phyloP scores from a whole-genome alignment of 352 stramenopile species.

The Pythium graminicola region DNA sequence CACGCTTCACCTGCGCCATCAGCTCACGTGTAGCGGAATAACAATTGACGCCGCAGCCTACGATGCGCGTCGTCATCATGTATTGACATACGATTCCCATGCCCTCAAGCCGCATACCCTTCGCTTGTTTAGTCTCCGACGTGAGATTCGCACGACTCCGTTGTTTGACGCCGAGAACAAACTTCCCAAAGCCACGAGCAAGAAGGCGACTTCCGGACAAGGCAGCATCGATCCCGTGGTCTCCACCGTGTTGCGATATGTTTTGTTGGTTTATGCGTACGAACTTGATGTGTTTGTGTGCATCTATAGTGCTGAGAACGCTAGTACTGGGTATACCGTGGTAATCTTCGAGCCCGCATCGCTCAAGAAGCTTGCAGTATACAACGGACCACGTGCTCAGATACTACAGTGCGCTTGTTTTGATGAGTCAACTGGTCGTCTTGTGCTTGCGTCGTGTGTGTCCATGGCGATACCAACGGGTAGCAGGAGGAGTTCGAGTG shows the following conservation, averaged over 20 bases:
- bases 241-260: slow-evolving; percentile 4
- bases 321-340: slow-evolving; percentile 29
- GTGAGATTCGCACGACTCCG: slow-evolving; percentile 51
- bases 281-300: slow-evolving; percentile 55
- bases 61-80: slow-evolving; percentile 59
- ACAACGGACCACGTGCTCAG: slow-evolving; percentile 36
- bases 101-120: slow-evolving; percentile 42
- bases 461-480: background rate
- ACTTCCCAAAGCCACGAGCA: slow-evolving; percentile 1
- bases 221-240: background rate
- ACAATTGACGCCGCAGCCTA: slow-evolving; percentile 50
- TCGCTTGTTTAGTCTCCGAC: slow-evolving; percentile 63
- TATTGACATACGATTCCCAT: slow-evolving; percentile 53
- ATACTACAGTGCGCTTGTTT: slow-evolving; percentile 37
- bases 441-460: slow-evolving; percentile 38
- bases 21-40: slow-evolving; percentile 53
- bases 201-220: background rate
- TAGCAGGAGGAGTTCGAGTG: background rate
- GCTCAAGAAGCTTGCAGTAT: slow-evolving; percentile 48
- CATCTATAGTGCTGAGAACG: slow-evolving; percentile 33
- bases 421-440: slow-evolving; percentile 29
- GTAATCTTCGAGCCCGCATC: slow-evolving; percentile 58
- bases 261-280: slow-evolving; percentile 40
- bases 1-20: slow-evolving; percentile 72
- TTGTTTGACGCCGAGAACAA: slow-evolving; percentile 30